Base-by-base conservation (phyloP, 2,329 filamentous ascomycete species). In the Lizonia empirigonia region DNA sequence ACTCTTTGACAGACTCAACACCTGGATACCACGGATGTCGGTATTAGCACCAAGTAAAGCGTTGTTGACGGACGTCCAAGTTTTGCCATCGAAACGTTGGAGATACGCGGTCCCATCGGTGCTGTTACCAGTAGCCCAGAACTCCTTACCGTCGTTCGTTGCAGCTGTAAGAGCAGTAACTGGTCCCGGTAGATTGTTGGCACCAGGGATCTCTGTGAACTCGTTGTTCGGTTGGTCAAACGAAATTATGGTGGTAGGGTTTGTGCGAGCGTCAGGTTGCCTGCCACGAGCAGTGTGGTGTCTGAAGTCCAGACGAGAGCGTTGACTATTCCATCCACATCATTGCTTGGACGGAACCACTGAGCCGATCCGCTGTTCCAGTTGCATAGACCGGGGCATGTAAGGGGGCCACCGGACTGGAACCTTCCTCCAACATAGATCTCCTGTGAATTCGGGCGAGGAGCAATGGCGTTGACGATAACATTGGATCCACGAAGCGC, bases 391-490 rank as follows among this genome's bases (percentile, higher is more conserved):
- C 85, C 86, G 3, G 88, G 85, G 69, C 94, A 99, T 33, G 84
- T 86, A 23, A 97, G 81, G 4, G 88, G 87, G 22, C 94, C 94
- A 15, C 91, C 94, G 24, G 83, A 84, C n/a, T 84, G 79, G 67
- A 97, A 99, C 8, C 83, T 85, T 24, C 94, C 94, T 29, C 88
- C 93, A 24, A 99, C 88, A 67, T 89, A 99, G 10, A 99, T 80
- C 41, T 94, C 85, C 1, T 81, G 79, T 15, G 85, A 85, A 46
- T 82, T 82, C 0, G 90, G 89, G 47, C 87, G 87, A 7, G 86
- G 80, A 9, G 85, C 82, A 60, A 99, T 91, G 22, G 89, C 79
- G 50, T 90, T 88, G 33, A 97, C 91, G 2, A 85, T 83, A 20
- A 86, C 85, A 55, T 85, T 82, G 5, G 79, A 77, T 12, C 93